Conservation (phyloP, 306 rosid genomes). For the Mimosa bimucronata region DNA sequence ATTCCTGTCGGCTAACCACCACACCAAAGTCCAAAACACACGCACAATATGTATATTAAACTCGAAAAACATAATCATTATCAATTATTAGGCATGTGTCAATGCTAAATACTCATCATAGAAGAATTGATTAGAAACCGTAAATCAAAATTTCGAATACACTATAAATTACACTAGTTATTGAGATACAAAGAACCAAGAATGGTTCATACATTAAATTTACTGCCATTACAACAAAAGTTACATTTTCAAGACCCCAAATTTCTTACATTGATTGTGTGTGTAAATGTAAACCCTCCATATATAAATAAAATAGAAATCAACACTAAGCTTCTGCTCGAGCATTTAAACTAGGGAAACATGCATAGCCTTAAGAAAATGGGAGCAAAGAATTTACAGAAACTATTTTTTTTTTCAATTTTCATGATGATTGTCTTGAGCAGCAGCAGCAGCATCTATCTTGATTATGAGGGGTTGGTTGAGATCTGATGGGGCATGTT, state of each 20-base stretch:
- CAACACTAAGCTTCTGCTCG: constrained; percentile 22
- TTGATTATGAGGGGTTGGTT: constrained; percentile 74
- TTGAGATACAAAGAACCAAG: background rate
- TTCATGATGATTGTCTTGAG: constrained; percentile 46
- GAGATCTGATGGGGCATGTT: constrained; percentile 55
- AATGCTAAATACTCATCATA: background rate
- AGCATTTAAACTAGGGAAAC: constrained; percentile 16
- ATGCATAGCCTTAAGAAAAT: constrained; percentile 37
- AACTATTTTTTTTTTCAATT: constrained; percentile 26
- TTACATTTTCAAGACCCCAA: constrained; percentile 26
- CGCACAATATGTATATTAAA: background rate
- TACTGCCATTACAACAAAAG: constrained; percentile 7
- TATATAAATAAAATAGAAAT: background rate
- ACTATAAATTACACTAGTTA: background rate
- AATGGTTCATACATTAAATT: constrained; percentile 24
- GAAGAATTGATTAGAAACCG: background rate
- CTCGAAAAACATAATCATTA: background rate
- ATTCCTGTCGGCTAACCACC: constrained; percentile 14
- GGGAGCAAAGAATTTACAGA: constrained; percentile 62
- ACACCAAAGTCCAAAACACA: constrained; percentile 5
- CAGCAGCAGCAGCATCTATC: constrained; percentile 45
- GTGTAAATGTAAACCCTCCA: constrained; percentile 39
- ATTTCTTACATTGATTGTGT: constrained; percentile 37
- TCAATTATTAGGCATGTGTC: background rate
- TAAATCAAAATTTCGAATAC: background rate